Evolutionary conservation across 2,329 filamentous ascomycete genomes (phyloP).

Genomic region (Meredithiella fracta): DNA sequence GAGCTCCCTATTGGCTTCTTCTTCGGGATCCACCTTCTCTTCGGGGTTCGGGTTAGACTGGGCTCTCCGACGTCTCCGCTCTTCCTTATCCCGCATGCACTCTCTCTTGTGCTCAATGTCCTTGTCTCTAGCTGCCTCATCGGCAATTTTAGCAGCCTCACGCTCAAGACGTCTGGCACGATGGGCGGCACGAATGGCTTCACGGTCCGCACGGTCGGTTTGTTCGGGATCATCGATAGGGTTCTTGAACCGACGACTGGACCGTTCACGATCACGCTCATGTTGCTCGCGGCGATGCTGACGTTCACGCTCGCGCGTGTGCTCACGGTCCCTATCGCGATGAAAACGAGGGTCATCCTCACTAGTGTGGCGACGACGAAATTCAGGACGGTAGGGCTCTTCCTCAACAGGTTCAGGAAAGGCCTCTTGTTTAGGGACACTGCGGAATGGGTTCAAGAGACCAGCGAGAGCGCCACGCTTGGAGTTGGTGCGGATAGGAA

Average conservation of each 20-base stretch:
- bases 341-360: background rate
- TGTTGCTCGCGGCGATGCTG: conserved; percentile 28
- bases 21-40: conserved; percentile 1
- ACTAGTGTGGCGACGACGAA: conserved; percentile 3
- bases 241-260: conserved; percentile 30
- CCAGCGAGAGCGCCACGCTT: conserved; percentile 27
- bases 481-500: conserved; percentile 7
- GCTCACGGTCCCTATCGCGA: background rate
- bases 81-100: background rate
- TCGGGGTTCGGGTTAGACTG: background rate
- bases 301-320: conserved; percentile 16
- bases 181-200: conserved; percentile 47
- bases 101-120: conserved; percentile 28
- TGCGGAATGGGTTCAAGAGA: conserved; percentile 44
- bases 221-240: conserved; percentile 21
- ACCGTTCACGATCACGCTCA: conserved; percentile 25
- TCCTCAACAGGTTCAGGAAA: conserved; percentile 3
- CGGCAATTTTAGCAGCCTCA: conserved; percentile 33
- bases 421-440: conserved; percentile 28
- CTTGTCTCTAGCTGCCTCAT: conserved; percentile 40
- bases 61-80: background rate
- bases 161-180: conserved; percentile 39
- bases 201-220: conserved; percentile 36
- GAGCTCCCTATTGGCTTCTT: background rate
- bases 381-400: background rate